Evolutionary conservation across 108 stramenopile genomes (phyloP), one percentile per base, ranked within the genome.

Genomic region (Pelagomonas calceolata): DNA sequence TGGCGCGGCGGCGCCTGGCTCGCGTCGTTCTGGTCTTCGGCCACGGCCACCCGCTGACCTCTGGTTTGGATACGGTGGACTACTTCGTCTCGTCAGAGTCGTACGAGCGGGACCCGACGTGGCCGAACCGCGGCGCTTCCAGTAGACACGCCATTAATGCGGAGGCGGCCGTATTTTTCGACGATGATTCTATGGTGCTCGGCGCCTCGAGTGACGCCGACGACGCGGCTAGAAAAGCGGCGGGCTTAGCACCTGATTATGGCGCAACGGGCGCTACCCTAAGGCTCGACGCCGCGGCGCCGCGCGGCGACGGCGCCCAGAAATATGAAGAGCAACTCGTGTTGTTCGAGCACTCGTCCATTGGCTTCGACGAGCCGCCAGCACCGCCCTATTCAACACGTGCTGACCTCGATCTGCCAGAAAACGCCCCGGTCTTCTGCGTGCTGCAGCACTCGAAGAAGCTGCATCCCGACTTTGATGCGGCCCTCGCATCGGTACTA

Each of bases 391-490:
- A 12, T 12, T 12, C 5, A 5, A 43, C 39, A 12, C 39, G 39
- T 12, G 12, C 39, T 5, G 39, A 5, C 39, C 39, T 43, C 39
- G 39, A 12, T 12, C 39, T 43, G 39, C 39, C 39, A 5, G 39
- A 43, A 43, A 43, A 43, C 9, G 39, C 39, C 39, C 9, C 39
- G 39, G 9, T 5, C 39, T 12, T 5, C 39, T 5, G 9, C 5
- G 39, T 72, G 67, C 67, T 72, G n/a, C 78, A 79, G 68, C 69
- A 72, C 66, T 43, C 43, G n/a, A 77, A 73, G 73, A 79, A 79
- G 51, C 37, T 79, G 44, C 78, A 79, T 76, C 78, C 78, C 33
- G 34, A 34, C 7, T 79, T 79, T 36, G 78, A 79, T 39, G 71
- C n/a, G 31, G 67, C 60, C 12, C 73, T 79, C 0, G 34, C 30